phyloP scores from a whole-genome alignment of 2,329 filamentous ascomycete genomes.

The Botryotinia globosa region DNA sequence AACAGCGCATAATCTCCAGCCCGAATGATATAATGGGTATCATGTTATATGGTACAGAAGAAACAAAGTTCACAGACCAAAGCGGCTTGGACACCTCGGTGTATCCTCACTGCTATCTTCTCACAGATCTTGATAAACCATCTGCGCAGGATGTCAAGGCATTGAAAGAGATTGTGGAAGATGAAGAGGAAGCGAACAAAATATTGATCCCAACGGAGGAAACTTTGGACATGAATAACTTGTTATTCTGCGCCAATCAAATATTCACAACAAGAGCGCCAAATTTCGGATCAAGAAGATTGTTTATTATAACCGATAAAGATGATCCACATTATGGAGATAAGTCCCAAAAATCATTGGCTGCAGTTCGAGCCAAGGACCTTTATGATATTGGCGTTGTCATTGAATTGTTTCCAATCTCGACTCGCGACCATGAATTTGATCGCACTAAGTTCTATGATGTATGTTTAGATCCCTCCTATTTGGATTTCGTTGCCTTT shows the following conservation, averaged over 20 bases:
- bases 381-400: conserved; percentile 88
- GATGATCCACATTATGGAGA: conserved; percentile 77
- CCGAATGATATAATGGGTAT: conserved; percentile 98
- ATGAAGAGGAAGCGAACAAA: conserved; percentile 67
- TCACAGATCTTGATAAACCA: conserved; percentile 84
- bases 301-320: conserved; percentile 97
- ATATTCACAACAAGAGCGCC: conserved; percentile 93
- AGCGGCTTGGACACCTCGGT: conserved; percentile 52
- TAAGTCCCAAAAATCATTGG: conserved; percentile 70
- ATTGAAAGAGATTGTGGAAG: conserved; percentile 72
- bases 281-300: conserved; percentile 84
- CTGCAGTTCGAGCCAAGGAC: conserved; percentile 87
- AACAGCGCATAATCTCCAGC: conserved; percentile 96
- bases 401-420: conserved; percentile 92
- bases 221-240: conserved; percentile 75
- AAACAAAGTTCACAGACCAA: conserved; percentile 73
- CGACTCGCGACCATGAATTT: conserved; percentile 66
- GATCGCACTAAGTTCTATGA: conserved; percentile 88
- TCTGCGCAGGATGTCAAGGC: conserved; percentile 82
- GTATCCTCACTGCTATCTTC: conserved; percentile 90
- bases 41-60: conserved; percentile 83
- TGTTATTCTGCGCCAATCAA: conserved; percentile 93
- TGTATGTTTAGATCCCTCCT: conserved; percentile 47
- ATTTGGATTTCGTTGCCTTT: background rate
- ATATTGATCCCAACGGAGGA: conserved; percentile 69